Conservation (phyloP, 2,329 filamentous ascomycete genomes). For the Elsinoe australis region DNA sequence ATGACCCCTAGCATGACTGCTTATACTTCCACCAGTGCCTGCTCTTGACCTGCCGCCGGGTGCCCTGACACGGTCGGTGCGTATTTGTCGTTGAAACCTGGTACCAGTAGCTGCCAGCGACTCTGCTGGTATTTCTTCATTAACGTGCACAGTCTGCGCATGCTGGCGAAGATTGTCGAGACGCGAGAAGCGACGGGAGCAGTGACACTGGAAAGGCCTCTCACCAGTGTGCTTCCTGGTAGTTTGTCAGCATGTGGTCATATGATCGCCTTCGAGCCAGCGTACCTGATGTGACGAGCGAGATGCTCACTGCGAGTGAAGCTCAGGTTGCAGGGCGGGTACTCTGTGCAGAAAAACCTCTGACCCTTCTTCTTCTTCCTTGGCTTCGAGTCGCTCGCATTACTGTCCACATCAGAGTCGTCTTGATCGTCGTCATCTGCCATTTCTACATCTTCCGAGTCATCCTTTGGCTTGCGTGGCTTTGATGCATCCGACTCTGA, state of each 20-base stretch:
- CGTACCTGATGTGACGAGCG: constrained; percentile 82
- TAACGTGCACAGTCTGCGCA: constrained; percentile 94
- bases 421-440: constrained; percentile 55
- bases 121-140: constrained; percentile 91
- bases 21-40: constrained; percentile 54
- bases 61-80: constrained; percentile 74
- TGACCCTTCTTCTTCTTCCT: constrained; percentile 99
- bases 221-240: constrained; percentile 91
- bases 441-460: constrained; percentile 61
- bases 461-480: constrained; percentile 24
- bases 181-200: constrained; percentile 82
- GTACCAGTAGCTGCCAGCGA: constrained; percentile 89
- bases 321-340: constrained; percentile 84
- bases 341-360: constrained; percentile 92
- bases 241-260: constrained; percentile 24
- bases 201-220: constrained; percentile 93
- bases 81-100: constrained; percentile 82
- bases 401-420: constrained; percentile 44
- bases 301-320: constrained; percentile 95
- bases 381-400: constrained; percentile 54
- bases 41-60: constrained; percentile 65
- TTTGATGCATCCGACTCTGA: constrained; percentile 4
- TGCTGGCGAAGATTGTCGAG: constrained; percentile 94
- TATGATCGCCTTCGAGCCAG: constrained; percentile 5
- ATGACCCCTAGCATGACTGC: constrained; percentile 66